Evolutionary conservation across 164 flowering plant species (phyloP).

Genomic region (Vitis amurensis): DNA sequence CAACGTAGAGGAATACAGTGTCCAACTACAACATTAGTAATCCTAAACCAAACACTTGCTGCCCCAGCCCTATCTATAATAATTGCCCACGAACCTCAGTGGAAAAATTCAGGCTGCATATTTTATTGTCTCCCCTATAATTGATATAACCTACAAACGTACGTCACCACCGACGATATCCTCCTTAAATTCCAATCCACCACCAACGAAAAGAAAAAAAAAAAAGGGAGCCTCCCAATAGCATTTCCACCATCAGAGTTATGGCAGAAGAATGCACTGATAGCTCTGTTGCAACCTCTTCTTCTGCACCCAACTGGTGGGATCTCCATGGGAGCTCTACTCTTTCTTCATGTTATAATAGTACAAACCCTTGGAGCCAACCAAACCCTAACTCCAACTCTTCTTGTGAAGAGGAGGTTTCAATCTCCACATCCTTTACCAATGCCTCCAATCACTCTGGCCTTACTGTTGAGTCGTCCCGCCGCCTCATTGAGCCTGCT

Average conservation of each 20-base stretch:
- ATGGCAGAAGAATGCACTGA: conserved; percentile 58
- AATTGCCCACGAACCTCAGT: conserved; percentile 51
- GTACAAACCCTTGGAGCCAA: conserved; percentile 29
- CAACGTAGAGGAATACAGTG: too few relatives aligned
- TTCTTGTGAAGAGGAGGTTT: conserved; percentile 56
- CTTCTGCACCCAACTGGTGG: conserved; percentile 45
- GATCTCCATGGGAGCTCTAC: conserved; percentile 34
- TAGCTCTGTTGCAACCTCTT: conserved; percentile 42
- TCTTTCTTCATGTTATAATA: conserved; percentile 34
- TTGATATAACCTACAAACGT: conserved; percentile 20
- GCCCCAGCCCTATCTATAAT: conserved; percentile 25
- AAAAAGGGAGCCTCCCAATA: neutral
- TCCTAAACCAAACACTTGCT: conserved; percentile 12
- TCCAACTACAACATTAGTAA: neutral
- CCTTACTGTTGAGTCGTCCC: conserved; percentile 41
- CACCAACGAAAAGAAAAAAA: conserved; percentile 17
- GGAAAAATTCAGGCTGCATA: conserved; percentile 52
- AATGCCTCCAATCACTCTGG: conserved; percentile 52
- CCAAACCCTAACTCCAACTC: conserved; percentile 45
- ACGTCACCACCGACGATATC: conserved; percentile 32
- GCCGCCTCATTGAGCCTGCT: conserved; percentile 31
- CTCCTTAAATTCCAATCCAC: conserved; percentile 27
- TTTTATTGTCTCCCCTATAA: conserved; percentile 48
- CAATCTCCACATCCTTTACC: conserved; percentile 51
- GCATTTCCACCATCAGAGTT: neutral